Evolutionary conservation across 1,139 yeast genomes (phyloP).

Genomic region (Kodamaea suecica): DNA sequence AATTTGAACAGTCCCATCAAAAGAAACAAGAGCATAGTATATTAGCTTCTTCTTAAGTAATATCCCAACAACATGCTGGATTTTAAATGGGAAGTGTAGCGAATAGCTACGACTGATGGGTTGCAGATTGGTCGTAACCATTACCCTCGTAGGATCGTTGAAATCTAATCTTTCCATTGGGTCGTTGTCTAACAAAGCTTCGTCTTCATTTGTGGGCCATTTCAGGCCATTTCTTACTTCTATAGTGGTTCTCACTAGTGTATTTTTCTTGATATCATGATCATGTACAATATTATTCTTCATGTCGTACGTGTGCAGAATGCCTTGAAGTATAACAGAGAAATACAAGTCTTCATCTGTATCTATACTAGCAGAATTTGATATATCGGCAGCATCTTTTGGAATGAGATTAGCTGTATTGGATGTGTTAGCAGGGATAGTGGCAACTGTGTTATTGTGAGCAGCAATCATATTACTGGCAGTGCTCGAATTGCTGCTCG

Average conservation of each 20-base stretch:
- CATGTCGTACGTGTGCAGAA: conserved; percentile 20
- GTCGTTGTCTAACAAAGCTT: conserved; percentile 19
- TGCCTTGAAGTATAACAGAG: conserved; percentile 33
- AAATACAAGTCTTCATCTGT: conserved; percentile 41
- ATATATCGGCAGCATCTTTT: conserved; percentile 14
- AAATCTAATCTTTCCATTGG: conserved; percentile 35
- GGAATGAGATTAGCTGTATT: no score
- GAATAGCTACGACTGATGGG: conserved; percentile 20
- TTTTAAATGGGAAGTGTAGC: conserved; percentile 40
- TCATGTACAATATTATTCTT: conserved; percentile 9
- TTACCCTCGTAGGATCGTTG: conserved; percentile 45
- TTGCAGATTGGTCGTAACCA: conserved; percentile 26
- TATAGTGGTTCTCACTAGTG: conserved; percentile 20
- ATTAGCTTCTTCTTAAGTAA: conserved; percentile 25
- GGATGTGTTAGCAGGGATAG: no score
- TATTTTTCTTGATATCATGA: conserved; percentile 12
- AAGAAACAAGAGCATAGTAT: conserved; percentile 62
- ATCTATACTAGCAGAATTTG: conserved; percentile 28
- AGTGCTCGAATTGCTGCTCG: conserved; percentile 9
- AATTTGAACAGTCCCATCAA: conserved; percentile 67
- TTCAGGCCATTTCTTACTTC: conserved; percentile 46
- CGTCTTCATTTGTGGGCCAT: conserved; percentile 37
- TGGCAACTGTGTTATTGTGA: no score
- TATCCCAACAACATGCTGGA: conserved; percentile 42
- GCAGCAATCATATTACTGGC: no score